These are phyloP conservation scores for Crithidia sp. DNA, from an alignment of 208 protist genomes.

Conservation along the genomic window DNA sequence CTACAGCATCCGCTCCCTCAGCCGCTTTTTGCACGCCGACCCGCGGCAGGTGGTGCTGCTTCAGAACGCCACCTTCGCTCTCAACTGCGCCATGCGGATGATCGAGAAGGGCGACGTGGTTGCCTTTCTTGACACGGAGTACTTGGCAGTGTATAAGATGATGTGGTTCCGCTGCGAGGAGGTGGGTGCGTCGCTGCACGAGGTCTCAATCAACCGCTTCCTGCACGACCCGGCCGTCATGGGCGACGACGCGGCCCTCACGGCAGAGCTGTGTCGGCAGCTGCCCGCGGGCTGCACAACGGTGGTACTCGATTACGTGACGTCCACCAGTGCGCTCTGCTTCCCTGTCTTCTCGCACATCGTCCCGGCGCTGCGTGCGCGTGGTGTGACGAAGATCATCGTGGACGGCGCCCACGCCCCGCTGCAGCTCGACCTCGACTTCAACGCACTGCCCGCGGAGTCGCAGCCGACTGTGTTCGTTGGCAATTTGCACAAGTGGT, in stretches of 20 bases:
- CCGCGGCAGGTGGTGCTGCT: slow-evolving; percentile 85
- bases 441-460: slow-evolving; percentile 54
- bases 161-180: slow-evolving; percentile 81
- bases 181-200: slow-evolving; percentile 66
- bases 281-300: slow-evolving; percentile 78
- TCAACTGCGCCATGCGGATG: slow-evolving; percentile 88
- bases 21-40: slow-evolving; percentile 71
- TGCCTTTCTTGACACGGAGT: slow-evolving; percentile 82
- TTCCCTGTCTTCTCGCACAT: slow-evolving; percentile 85
- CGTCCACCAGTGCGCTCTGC: slow-evolving; percentile 83
- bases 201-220: slow-evolving; percentile 65
- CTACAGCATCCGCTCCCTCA: slow-evolving; percentile 74
- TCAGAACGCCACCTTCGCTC: slow-evolving; percentile 89
- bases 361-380: slow-evolving; percentile 69
- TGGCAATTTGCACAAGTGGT: slow-evolving; percentile 93
- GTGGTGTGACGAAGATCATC: slow-evolving; percentile 80
- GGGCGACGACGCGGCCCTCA: slow-evolving; percentile 66
- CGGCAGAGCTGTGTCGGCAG: slow-evolving; percentile 57
- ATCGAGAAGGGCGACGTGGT: slow-evolving; percentile 77
- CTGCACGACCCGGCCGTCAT: slow-evolving; percentile 69
- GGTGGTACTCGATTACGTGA: slow-evolving; percentile 88
- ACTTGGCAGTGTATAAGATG: slow-evolving; percentile 93
- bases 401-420: slow-evolving; percentile 92
- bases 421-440: slow-evolving; percentile 78
- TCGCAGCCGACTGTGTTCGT: slow-evolving; percentile 79